Base-by-base conservation (phyloP, 345 rosid genomes). In the Garcia nutans region DNA sequence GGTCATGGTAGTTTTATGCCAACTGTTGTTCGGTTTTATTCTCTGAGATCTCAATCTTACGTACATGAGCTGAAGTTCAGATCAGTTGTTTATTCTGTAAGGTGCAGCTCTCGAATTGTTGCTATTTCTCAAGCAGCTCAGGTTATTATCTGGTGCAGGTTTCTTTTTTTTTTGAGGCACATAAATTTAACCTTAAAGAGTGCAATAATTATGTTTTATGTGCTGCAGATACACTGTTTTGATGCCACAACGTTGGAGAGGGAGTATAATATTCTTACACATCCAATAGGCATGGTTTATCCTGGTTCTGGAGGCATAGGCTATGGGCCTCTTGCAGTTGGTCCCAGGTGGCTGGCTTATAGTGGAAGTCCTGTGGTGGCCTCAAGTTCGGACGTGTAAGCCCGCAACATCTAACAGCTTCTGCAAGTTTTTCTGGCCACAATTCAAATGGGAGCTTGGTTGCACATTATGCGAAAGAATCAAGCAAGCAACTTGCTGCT, bases 331-430 rank as follows among this genome's bases (percentile, higher is more conserved):
- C 90, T 96, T 75, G 99, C 97, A 0, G 96, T 96, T 81, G 98
- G 97, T 75, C 89, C 94, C 55, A 85, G 99, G 77, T 96, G 98
- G 99, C 82, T 96, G 84, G 98, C 99, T 65, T 96, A 93, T 61
- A 91, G 96, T 65, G 98, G 94, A 76, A 89, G 81, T 82, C 90
- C 92, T 41, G 88, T 89, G 75, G 77, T 72, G 41, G 80, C 74
- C 52, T 82, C 92, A 49, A 83, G 83, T 78, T 72, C 19, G 86
- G 89, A 37, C 84, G 84, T 71, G 88, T 89, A 50, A 88, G 83
- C 70, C 90, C 98, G 20, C 92, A 96, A 60, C 86, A 88, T 81
- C 72, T 93, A 68, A 79, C 86, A 11, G 73, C 88, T 71, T 87
- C 96, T 49, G 81, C 80, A 2, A 87, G 85, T 75, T 85, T 83